Base-by-base conservation (phyloP, 2,329 filamentous ascomycete species). In the Chaetomium sp. region DNA sequence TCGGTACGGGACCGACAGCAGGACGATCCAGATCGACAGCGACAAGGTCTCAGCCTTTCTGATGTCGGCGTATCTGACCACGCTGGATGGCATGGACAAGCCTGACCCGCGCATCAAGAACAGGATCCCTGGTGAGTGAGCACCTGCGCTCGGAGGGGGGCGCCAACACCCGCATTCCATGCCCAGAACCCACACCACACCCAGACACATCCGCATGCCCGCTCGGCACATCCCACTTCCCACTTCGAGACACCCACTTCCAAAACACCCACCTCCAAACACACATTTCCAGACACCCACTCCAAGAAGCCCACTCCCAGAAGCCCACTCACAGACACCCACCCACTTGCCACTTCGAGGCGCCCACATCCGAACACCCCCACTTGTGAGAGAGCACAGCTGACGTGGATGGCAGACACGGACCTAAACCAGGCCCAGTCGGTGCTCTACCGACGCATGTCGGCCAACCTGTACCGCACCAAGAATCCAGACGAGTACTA, bases 351-450 rank as follows among this genome's bases (percentile, higher is more conserved):
- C 19, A 27, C 19, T 27, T 27, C 19, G 19, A 27, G 19, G 19
- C 19, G 19, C 19, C 19, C 19, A 27, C 19, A 27, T 27, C 19
- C 19, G 19, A 27, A 12, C 33, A 46, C 36, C 42, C 8, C 3
- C 35, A 9, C 11, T 9, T 8, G 12, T n/a, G 67, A 66, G 49
- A 64, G 70, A 58, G 4, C 27, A 27, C 3, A 72, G 67, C 71
- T 40, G 14, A 62, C 53, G 5, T 42, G 47, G 12, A 10, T 27
- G 9, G 34, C 56, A 89, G 86, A 89, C 63, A 90, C 86, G 64
- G 87, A 90, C 69, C 70, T 89, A 27, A 72, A 88, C 5, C 73
- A 79, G 58, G 87, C 87, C 1, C 87, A 90, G 66, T 88, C 86
- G 2, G 81, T 84, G 59, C 73, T 81, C 6, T 90, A 90, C 66